Base-by-base conservation (phyloP, 257 asterid genomes). In the Lantana camara region DNA sequence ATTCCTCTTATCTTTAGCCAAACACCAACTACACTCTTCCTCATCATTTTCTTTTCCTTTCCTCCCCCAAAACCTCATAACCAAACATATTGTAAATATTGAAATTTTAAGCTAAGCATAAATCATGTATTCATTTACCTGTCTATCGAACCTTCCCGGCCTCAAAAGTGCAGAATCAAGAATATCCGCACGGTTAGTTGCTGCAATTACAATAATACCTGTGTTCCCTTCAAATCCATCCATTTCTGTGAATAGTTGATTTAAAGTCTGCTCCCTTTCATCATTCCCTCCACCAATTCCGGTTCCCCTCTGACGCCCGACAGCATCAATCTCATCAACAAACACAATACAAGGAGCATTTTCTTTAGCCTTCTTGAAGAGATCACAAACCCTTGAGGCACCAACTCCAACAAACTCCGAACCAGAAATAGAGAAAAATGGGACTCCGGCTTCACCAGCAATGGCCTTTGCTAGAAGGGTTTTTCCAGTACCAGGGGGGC, bases 381-480 rank as follows among this genome's bases (percentile, higher is more conserved):
- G 96, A 75, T 94, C 97, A 65, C 96, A 92, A 4, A 94, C 99
- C 24, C 97, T 70, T 15, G 99, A 90, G 21, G 99, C 99, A 66
- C 99, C 99, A 35, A 94, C 97, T 53, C 99, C 99, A 63, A 94
- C 96, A 72, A 94, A 94, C 80, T 94, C 99, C 0, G 99, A 94
- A 70, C 99, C 99, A 2, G 97, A 94, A 44, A 94, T 90, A 2
- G 97, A 94, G 84, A 90, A 90, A 69, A 94, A 94, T 2, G 97
- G 99, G 60, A 94, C 99, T 9, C 96, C 96, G 1, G 99, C 99
- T 84, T 94, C 99, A 47, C 97, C 99, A 29, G 97, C 99, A 49
- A 94, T 94, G 7, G 99, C 99, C 75, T 94, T 94, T 35, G 99
- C 99, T 24, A 94, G 84, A 68, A 90, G 73, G 30, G 99, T 94